These are phyloP conservation scores for Podosphaera leucotricha DNA, from an alignment of 2,329 filamentous ascomycete genomes.

Conservation along the genomic window DNA sequence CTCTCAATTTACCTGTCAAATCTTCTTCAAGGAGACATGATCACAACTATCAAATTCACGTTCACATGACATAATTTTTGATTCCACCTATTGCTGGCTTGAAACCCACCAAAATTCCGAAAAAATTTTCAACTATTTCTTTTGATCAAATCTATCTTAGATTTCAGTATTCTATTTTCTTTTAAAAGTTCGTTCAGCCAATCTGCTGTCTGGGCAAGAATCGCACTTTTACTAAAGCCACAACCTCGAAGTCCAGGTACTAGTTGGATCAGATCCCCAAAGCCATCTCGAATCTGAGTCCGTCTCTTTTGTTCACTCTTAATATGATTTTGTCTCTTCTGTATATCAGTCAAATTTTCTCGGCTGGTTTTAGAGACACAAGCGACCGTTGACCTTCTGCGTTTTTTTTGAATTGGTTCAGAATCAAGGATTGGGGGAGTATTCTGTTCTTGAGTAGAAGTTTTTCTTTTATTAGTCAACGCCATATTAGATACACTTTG, in stretches of 20 bases:
- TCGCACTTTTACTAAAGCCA: constrained; percentile 62
- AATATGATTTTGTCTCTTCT: constrained; percentile 73
- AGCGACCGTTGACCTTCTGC: constrained; percentile 24
- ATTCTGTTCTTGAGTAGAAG: constrained; percentile 11
- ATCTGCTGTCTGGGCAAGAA: constrained; percentile 50
- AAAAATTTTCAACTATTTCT: constrained; percentile 2
- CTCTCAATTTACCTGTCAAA: too few relatives aligned
- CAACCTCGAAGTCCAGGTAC: constrained; percentile 53
- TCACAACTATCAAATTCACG: too few relatives aligned
- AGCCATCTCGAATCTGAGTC: constrained; percentile 57
- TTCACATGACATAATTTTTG: too few relatives aligned
- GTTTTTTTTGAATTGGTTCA: constrained; percentile 18
- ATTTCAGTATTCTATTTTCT: constrained; percentile 38
- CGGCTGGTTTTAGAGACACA: constrained; percentile 23
- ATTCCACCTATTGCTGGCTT: too few relatives aligned
- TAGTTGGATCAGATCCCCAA: constrained; percentile 53
- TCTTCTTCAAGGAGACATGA: too few relatives aligned
- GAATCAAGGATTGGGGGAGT: constrained; percentile 7
- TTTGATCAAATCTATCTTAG: constrained; percentile 26
- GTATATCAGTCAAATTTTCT: constrained; percentile 48
- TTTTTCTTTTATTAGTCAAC: constrained; percentile 15
- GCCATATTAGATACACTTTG: constrained; percentile 16
- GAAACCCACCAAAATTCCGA: too few relatives aligned
- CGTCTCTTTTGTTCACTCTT: constrained; percentile 69
- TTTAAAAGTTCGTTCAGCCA: constrained; percentile 52